Evolutionary conservation across 2,329 filamentous ascomycete species (phyloP).

Genomic region (Fusarium circinatum): DNA sequence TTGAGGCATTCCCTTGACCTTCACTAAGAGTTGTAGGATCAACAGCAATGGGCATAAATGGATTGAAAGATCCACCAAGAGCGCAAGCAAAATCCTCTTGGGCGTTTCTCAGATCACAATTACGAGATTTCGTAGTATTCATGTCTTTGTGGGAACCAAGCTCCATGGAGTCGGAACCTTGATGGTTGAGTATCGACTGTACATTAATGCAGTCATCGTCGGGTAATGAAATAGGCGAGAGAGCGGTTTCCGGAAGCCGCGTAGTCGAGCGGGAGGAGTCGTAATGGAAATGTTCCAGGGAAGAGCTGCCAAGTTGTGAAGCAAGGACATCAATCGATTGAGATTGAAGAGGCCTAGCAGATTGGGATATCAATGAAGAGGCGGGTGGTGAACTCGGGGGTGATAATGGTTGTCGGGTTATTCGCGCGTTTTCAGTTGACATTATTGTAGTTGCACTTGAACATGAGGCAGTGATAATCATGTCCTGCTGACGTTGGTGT

Average conservation of each 20-base stretch:
- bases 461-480: background rate
- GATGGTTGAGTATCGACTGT: background rate
- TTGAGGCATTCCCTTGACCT: background rate
- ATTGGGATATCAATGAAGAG: slow-evolving; percentile 7
- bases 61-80: background rate
- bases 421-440: background rate
- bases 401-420: slow-evolving; percentile 24
- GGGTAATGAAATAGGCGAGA: slow-evolving; percentile 32
- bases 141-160: slow-evolving; percentile 12
- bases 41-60: slow-evolving; percentile 1
- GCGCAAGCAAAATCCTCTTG: background rate
- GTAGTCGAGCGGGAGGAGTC: background rate
- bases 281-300: slow-evolving; percentile 22
- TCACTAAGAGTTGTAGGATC: slow-evolving; percentile 5
- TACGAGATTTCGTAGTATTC: background rate
- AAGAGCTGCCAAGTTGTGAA: slow-evolving; percentile 37
- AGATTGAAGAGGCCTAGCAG: background rate
- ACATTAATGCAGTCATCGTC: slow-evolving; percentile 23
- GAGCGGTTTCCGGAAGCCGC: slow-evolving; percentile 1
- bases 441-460: slow-evolving; percentile 3
- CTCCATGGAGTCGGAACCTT: slow-evolving; percentile 25
- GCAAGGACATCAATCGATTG: slow-evolving; percentile 38
- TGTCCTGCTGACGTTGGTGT: slow-evolving; percentile 3
- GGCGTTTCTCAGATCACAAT: background rate
- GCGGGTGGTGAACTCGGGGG: slow-evolving; percentile 32